Percentiles rank a stretch among this genome's conserved stretches.
Conservation (phyloP, 495 filamentous ascomycete species). For the Hyphodiscus hymeniophilus region DNA sequence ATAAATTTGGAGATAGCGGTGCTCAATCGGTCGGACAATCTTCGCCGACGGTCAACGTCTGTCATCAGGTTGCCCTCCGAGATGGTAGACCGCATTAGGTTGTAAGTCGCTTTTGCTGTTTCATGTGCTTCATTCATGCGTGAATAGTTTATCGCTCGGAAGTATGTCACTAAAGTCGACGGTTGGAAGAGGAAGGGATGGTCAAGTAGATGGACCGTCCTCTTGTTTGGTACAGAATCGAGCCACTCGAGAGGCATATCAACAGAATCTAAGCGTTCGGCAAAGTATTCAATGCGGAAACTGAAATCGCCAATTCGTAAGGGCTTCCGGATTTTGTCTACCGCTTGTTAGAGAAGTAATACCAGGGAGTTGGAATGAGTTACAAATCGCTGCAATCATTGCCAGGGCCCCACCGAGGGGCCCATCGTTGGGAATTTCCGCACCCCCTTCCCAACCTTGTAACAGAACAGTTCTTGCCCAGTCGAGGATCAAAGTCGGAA, state of each 20-base stretch:
- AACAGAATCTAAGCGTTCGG: slow-evolving; percentile 67
- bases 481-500: slow-evolving; percentile 55
- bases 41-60: slow-evolving; percentile 25
- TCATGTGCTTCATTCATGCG: slow-evolving; percentile 74
- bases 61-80: slow-evolving; percentile 26
- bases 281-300: slow-evolving; percentile 68
- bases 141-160: slow-evolving; percentile 80
- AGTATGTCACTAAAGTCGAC: slow-evolving; percentile 67
- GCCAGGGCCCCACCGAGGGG: slow-evolving; percentile 65
- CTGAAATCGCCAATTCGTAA: slow-evolving; percentile 56
- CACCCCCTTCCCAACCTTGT: slow-evolving; percentile 68
- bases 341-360: slow-evolving; percentile 35
- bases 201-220: slow-evolving; percentile 67
- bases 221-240: slow-evolving; percentile 44
- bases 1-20: slow-evolving; percentile 62
- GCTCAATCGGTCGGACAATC: slow-evolving; percentile 52
- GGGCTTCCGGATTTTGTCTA: slow-evolving; percentile 40
- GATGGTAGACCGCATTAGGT: slow-evolving; percentile 34
- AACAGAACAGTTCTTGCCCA: slow-evolving; percentile 72
- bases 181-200: slow-evolving; percentile 75
- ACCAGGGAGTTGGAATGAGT: slow-evolving; percentile 22
- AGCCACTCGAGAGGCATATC: slow-evolving; percentile 73
- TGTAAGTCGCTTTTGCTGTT: slow-evolving; percentile 48
- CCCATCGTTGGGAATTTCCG: slow-evolving; percentile 55
- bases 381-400: slow-evolving; percentile 67